phyloP scores from a whole-genome alignment of 306 rosid species.

The Canavalia ensiformis region DNA sequence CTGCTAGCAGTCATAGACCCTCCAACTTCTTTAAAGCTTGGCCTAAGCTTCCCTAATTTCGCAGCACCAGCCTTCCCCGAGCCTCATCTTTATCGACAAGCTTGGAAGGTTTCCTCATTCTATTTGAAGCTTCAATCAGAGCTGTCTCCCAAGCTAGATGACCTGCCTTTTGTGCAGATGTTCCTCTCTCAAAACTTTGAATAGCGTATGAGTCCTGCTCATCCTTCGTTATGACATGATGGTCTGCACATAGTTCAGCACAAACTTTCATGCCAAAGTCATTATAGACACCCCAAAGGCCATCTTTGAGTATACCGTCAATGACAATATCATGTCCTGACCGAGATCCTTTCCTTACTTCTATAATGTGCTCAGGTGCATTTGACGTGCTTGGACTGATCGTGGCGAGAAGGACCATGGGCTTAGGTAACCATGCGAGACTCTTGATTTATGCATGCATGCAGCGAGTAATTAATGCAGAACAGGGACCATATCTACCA shows the following conservation, averaged over 20 bases:
- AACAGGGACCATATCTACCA: too few species aligned
- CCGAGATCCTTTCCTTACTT: constrained; percentile 87
- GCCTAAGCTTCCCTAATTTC: constrained; percentile 79
- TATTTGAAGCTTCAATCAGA: constrained; percentile 76
- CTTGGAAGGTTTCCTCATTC: constrained; percentile 74
- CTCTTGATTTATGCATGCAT: too few species aligned
- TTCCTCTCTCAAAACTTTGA: constrained; percentile 85
- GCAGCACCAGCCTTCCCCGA: constrained; percentile 89
- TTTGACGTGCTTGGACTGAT: constrained; percentile 78
- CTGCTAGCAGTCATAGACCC: constrained; percentile 96
- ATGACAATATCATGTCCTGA: constrained; percentile 84
- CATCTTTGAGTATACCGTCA: constrained; percentile 95
- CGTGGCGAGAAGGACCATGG: too few species aligned
- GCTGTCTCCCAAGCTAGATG: constrained; percentile 86
- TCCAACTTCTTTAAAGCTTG: constrained; percentile 81
- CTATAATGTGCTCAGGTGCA: constrained; percentile 80
- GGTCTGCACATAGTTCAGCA: constrained; percentile 86
- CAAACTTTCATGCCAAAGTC: constrained; percentile 90
- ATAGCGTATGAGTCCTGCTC: constrained; percentile 92
- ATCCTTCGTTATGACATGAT: constrained; percentile 73
- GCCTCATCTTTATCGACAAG: constrained; percentile 84
- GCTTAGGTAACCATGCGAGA: too few species aligned
- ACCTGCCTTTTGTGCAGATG: constrained; percentile 77
- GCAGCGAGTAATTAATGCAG: too few species aligned
- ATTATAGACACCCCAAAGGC: constrained; percentile 97